Evolutionary conservation across 441 rosid genomes (phyloP).

Genomic region (Dalechampia spathulata): DNA sequence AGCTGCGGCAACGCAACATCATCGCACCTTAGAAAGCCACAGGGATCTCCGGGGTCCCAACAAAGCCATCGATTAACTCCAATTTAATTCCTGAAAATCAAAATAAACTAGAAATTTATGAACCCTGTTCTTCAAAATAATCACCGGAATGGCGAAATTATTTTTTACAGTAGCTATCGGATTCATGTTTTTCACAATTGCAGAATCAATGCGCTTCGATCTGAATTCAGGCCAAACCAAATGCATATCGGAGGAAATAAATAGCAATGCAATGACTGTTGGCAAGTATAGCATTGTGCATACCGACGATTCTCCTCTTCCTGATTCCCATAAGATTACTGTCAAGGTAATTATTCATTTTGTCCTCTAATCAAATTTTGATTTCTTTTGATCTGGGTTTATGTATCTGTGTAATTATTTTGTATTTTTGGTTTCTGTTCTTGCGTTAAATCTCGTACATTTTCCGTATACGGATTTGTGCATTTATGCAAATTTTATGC

Average conservation of each 20-base stretch:
- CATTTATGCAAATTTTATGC: not conserved
- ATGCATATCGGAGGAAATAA: slow-evolving; percentile 86
- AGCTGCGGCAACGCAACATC: too few species aligned
- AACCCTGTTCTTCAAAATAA: too few species aligned
- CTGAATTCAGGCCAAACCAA: slow-evolving; percentile 50
- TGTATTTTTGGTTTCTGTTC: not conserved
- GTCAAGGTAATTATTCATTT: slow-evolving; percentile 40
- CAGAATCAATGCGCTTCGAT: slow-evolving; percentile 58
- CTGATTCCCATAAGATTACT: slow-evolving; percentile 47
- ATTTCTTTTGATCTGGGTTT: too few species aligned
- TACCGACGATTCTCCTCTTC: slow-evolving; percentile 40
- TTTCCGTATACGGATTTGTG: not conserved
- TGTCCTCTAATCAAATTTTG: too few species aligned
- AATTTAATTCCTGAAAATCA: too few species aligned
- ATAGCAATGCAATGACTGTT: slow-evolving; percentile 45
- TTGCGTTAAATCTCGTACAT: not conserved
- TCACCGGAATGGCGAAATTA: too few species aligned
- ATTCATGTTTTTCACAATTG: slow-evolving; percentile 12
- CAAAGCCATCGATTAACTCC: too few species aligned
- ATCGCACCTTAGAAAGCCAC: too few species aligned
- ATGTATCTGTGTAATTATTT: too few species aligned
- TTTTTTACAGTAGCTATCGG: too few species aligned
- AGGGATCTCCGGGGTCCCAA: too few species aligned
- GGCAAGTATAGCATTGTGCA: slow-evolving; percentile 56
- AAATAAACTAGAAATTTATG: too few species aligned